Evolutionary conservation across 108 stramenopile species (phyloP).

Genomic region (Nitzschia sp.): DNA sequence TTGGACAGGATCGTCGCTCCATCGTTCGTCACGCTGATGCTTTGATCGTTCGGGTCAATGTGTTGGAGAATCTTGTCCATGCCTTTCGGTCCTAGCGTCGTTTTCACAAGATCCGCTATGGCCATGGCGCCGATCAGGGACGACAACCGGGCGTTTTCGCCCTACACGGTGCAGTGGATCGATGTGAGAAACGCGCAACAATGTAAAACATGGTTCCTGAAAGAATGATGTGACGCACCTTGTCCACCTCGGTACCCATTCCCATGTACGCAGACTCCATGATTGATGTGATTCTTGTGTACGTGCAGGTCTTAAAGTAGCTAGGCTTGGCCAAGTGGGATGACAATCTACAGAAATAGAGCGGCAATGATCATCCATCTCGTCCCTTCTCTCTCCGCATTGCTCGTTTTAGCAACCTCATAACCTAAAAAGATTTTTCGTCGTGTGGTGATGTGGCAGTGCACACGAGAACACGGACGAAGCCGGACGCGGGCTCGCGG

Average conservation of each 20-base stretch:
- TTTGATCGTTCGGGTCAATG: constrained; percentile 83
- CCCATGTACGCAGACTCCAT: constrained; percentile 89
- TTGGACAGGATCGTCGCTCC: constrained; percentile 95
- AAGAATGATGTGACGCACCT: constrained; percentile 51
- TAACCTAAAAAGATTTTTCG: too few species aligned
- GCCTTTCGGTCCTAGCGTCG: constrained; percentile 99
- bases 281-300: constrained; percentile 27
- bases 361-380: too few species aligned
- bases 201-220: background rate
- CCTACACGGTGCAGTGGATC: constrained; percentile 53
- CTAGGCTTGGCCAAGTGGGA: too few species aligned
- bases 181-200: background rate
- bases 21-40: constrained; percentile 86
- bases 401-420: too few species aligned
- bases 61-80: constrained; percentile 98
- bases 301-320: too few species aligned
- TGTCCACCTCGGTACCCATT: constrained; percentile 81
- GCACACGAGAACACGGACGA: too few species aligned
- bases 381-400: too few species aligned
- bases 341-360: too few species aligned
- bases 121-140: constrained; percentile 99
- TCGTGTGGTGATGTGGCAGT: too few species aligned
- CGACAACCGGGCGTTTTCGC: constrained; percentile 97
- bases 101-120: constrained; percentile 98
- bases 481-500: too few species aligned